phyloP scores from a whole-genome alignment of 73 alveolate species.

The Effrenium voratum region DNA sequence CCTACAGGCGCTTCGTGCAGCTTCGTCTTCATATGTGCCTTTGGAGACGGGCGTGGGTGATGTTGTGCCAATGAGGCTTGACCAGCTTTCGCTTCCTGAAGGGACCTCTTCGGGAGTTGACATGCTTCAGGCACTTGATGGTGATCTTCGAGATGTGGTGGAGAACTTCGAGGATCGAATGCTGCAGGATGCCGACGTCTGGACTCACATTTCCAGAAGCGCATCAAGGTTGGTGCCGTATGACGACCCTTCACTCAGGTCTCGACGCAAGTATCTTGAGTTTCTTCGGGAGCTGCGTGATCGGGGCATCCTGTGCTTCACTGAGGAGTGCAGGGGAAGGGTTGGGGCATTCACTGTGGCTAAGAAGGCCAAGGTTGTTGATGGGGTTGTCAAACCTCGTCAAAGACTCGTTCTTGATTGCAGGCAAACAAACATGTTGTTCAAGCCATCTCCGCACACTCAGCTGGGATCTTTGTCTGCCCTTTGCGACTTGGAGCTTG shows the following conservation, averaged over 20 bases:
- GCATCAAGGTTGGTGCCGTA: neutral
- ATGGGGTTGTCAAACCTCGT: neutral
- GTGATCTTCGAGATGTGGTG: neutral
- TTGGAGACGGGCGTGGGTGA: slow-evolving; percentile 25
- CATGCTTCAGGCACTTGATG: neutral
- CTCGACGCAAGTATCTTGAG: neutral
- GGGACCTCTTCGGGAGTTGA: neutral
- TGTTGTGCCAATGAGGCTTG: neutral
- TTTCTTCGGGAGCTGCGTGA: neutral
- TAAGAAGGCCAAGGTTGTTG: slow-evolving; percentile 7
- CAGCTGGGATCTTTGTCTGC: neutral
- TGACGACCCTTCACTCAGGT: neutral
- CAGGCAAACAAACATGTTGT: neutral
- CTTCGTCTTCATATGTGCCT: neutral
- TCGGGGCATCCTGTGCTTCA: neutral
- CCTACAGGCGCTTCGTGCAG: slow-evolving; percentile 55
- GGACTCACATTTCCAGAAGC: neutral
- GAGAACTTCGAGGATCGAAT: neutral
- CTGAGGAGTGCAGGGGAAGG: neutral
- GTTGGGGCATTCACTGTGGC: slow-evolving; percentile 17
- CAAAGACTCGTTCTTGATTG: slow-evolving; percentile 38
- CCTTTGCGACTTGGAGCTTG: neutral
- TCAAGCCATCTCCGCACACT: neutral
- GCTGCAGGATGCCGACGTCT: slow-evolving; percentile 5
- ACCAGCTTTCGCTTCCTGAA: neutral